Percentiles rank a stretch among this genome's conserved stretches.
Evolutionary conservation across 2,329 filamentous ascomycete genomes (phyloP).

Genomic region (Neoscytalidium dimidiatum): DNA sequence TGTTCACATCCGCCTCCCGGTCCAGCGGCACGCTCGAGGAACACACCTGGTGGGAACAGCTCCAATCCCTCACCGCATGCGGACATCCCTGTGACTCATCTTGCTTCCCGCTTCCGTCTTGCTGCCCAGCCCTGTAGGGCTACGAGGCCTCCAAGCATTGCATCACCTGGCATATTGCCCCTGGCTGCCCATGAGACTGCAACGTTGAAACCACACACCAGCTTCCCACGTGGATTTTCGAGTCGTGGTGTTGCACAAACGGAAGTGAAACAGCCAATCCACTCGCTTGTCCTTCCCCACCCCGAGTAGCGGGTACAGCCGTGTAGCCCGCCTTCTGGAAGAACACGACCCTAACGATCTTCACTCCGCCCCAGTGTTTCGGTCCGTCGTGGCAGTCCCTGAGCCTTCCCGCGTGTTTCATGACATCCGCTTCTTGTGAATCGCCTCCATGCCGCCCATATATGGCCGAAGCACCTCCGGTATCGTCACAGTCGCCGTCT

Average conservation of each 20-base stretch:
- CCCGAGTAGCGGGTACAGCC: constrained; percentile 2
- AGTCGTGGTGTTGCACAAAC: constrained; percentile 9
- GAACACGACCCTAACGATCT: constrained; percentile 3
- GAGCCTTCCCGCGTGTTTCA: constrained; percentile 6
- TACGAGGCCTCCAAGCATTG: constrained; percentile 11
- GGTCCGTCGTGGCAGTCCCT: constrained; percentile 3
- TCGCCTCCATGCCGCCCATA: constrained; percentile 64
- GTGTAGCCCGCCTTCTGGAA: constrained; percentile 10
- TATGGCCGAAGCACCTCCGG: constrained; percentile 78
- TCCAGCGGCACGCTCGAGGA: too few species aligned
- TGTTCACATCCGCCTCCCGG: not conserved
- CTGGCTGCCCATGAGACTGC: constrained; percentile 2
- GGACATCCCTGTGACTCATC: not conserved
- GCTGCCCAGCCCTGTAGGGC: constrained; percentile 1
- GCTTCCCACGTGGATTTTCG: constrained; percentile 6
- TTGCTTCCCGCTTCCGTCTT: not conserved
- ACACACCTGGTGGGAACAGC: not conserved
- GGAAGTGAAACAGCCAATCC: constrained; percentile 5
- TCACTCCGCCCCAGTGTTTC: not conserved
- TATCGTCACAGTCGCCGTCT: constrained; percentile 65
- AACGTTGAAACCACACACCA: not conserved
- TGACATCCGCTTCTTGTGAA: constrained; percentile 25
- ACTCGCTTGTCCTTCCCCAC: constrained; percentile 13
- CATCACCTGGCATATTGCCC: constrained; percentile 2
- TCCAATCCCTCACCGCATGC: constrained; percentile 3